phyloP scores from a whole-genome alignment of 1,139 yeast genomes.

The Kodamaea ohmeri region DNA sequence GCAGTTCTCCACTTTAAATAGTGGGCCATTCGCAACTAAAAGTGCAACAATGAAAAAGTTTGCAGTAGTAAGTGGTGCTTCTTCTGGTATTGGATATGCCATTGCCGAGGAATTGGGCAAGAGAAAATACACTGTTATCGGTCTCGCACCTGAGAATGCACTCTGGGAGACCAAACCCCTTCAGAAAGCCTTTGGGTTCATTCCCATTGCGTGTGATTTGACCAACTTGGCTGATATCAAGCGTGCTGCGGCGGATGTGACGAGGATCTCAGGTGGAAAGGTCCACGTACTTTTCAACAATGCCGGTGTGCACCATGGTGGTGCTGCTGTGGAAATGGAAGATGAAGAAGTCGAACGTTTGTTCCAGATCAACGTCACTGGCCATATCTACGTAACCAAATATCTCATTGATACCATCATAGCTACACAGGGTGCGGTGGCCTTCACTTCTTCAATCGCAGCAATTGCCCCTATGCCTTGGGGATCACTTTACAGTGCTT shows the following conservation, averaged over 20 bases:
- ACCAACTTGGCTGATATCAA: conserved; percentile 28
- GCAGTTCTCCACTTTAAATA: conserved; percentile 5
- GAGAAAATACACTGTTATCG: conserved; percentile 36
- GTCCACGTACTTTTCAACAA: conserved; percentile 35
- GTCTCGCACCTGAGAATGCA: conserved; percentile 28
- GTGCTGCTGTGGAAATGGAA: conserved; percentile 34
- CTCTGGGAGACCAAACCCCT: conserved; percentile 29
- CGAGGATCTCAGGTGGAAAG: conserved; percentile 17
- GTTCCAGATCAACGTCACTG: conserved; percentile 36
- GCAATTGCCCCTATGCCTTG: conserved; percentile 37
- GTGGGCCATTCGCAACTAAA: not conserved
- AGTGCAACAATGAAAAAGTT: conserved; percentile 14
- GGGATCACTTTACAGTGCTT: conserved; percentile 32
- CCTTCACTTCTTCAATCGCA: conserved; percentile 40
- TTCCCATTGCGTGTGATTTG: conserved; percentile 34
- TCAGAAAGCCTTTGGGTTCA: conserved; percentile 26
- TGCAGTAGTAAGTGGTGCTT: conserved; percentile 41
- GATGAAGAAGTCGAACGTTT: conserved; percentile 23
- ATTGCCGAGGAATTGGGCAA: conserved; percentile 27
- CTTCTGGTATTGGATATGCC: conserved; percentile 40
- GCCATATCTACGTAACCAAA: conserved; percentile 39
- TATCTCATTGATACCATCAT: conserved; percentile 31
- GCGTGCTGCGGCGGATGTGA: conserved; percentile 21
- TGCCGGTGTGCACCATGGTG: conserved; percentile 32
- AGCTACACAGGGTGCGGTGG: conserved; percentile 33